phyloP scores from a whole-genome alignment of 306 rosid species.

The Prunus padus region DNA sequence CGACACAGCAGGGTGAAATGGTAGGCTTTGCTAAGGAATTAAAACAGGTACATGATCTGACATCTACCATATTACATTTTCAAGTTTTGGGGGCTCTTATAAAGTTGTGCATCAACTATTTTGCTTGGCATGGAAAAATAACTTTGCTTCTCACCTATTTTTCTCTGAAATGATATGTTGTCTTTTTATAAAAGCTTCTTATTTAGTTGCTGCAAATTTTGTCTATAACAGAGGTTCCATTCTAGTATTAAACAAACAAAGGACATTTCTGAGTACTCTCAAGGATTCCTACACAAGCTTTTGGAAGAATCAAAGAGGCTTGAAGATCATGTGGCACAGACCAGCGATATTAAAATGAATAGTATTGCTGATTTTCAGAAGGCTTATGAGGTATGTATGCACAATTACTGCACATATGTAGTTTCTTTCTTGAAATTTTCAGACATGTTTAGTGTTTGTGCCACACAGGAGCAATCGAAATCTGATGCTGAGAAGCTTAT shows the following conservation, averaged over 20 bases:
- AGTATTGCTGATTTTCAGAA: slow-evolving; percentile 76
- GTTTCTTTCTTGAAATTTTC: background rate
- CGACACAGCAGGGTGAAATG: slow-evolving; percentile 71
- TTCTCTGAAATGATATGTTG: background rate
- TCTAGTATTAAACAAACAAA: slow-evolving; percentile 56
- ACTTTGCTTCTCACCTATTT: background rate
- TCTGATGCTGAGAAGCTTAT: slow-evolving; percentile 83
- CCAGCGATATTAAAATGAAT: slow-evolving; percentile 53
- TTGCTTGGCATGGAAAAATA: background rate
- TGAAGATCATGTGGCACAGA: slow-evolving; percentile 48
- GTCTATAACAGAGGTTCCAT: slow-evolving; percentile 57
- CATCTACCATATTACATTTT: background rate
- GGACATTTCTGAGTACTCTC: slow-evolving; percentile 62
- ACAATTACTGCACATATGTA: background rate
- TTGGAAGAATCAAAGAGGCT: slow-evolving; percentile 63
- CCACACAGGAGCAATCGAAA: slow-evolving; percentile 76
- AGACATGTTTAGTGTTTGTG: slow-evolving; percentile 24
- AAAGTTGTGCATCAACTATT: background rate
- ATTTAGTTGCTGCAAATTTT: slow-evolving; percentile 16
- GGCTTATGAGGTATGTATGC: slow-evolving; percentile 63
- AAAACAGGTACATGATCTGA: slow-evolving; percentile 50
- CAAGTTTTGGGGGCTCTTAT: background rate
- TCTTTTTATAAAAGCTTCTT: background rate
- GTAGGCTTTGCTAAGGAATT: slow-evolving; percentile 64
- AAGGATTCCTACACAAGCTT: slow-evolving; percentile 66